A percentile compares a stretch with the other conserved stretches of the same genome.
These are phyloP conservation scores for Naganishia liquefaciens DNA, from an alignment of 1,284 basidiomycete species.

Conservation along the genomic window DNA sequence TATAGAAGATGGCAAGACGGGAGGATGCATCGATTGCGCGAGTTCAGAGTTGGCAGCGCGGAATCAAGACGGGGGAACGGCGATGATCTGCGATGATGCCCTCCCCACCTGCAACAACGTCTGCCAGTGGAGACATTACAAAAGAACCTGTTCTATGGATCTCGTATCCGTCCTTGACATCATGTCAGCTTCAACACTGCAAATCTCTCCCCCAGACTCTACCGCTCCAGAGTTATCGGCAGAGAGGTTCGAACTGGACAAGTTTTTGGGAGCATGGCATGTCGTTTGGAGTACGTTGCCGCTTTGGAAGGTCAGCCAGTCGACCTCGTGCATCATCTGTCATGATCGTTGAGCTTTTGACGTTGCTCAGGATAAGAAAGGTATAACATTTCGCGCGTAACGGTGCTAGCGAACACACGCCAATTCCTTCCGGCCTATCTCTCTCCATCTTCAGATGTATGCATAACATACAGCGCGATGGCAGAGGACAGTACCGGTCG, in stretches of 20 bases:
- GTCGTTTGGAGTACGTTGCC: constrained; percentile 58
- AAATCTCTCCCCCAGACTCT: constrained; percentile 41
- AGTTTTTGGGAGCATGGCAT: constrained; percentile 58
- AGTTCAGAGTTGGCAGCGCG: constrained; percentile 19
- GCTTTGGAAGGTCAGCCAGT: constrained; percentile 56
- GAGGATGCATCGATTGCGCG: constrained; percentile 8
- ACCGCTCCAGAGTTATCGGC: constrained; percentile 43
- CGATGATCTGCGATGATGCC: too few species aligned
- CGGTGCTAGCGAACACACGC: neutral
- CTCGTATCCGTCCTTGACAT: neutral
- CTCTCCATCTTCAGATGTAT: constrained; percentile 50
- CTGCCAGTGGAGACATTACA: too few species aligned
- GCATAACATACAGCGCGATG: constrained; percentile 55
- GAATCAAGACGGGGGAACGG: constrained; percentile 1
- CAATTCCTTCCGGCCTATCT: neutral
- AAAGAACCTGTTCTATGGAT: neutral
- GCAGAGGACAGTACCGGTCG: constrained; percentile 35
- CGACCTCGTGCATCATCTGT: neutral
- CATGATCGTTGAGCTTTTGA: neutral
- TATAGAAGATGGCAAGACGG: neutral
- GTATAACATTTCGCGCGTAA: constrained; percentile 25
- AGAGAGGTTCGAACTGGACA: constrained; percentile 48
- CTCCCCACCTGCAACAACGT: too few species aligned
- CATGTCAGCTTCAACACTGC: constrained; percentile 21
- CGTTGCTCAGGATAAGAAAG: constrained; percentile 48